Base-by-base conservation (phyloP, 2,329 filamentous ascomycete genomes). In the Exophiala calicioides region DNA sequence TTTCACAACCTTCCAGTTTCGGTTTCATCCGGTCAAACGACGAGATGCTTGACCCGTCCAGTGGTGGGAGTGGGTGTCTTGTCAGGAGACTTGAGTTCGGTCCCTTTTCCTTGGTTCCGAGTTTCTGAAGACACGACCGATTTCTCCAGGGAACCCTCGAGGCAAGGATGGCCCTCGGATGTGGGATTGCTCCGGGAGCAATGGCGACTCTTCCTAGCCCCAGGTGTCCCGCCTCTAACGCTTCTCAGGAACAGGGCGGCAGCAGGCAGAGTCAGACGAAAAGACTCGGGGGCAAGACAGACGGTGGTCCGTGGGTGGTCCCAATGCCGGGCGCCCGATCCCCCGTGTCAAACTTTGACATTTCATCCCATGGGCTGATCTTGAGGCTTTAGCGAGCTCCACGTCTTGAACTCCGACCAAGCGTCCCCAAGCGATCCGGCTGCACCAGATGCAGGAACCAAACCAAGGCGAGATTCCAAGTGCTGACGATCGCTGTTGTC, bases 371-470 rank as follows among this genome's bases (percentile, higher is more conserved):
- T 24, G 15, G 26, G 9, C 13, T 35, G 13, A 31, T 31, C 31
- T 15, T 35, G 19, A 23, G 29, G 16, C 20, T 5, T 38, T 43
- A 39, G 46, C 45, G 44, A 49, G 48, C 26, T 45, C 44, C 52
- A 49, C 33, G 42, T 38, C 43, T 26, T 34, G 34, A 18, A 30
- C 30, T 34, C 38, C 24, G 44, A 38, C 16, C 18, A 16, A 21
- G 38, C 10, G n/a, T 35, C 34, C 29, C 40, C 38, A 39, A 42
- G 39, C 46, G 37, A 40, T 43, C 45, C 43, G 39, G 40, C 37
- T 49, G 50, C 50, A 46, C 38, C 41, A 36, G 29, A 49, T 49
- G 52, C 52, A 55, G 52, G 52, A 55, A 55, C 52, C 46, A 21
- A 33, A 48, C 37, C 19, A 41, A 38, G 39, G 37, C 43, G 32